Base-by-base conservation (phyloP, 257 asterid species). In the Forsythia suspensa region DNA sequence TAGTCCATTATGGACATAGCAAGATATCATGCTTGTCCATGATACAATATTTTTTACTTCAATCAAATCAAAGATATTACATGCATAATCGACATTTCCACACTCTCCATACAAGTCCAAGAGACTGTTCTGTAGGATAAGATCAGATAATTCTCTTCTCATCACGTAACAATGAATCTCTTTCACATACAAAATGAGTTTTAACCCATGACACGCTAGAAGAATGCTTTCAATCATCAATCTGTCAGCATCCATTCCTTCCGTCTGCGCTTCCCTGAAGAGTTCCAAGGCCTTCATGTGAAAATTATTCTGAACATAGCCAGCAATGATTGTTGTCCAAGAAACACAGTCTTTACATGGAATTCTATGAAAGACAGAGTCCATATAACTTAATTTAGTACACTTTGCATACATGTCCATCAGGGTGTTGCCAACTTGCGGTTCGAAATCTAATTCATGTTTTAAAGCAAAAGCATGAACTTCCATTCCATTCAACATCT, bases 401-500 rank as follows among this genome's bases (percentile, higher is more conserved):
- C 99, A 93, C 87, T 95, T 95, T n/a, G 91, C 95, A 76, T 95
- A 95, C 97, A 91, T 91, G 88, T 95, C 97, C 34, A 83, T 36
- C 36, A 95, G 89, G 48, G 97, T 87, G 87, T 91, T 95, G 1
- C 93, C 84, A 57, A 95, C 88, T 84, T 88, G 92, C 85, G 89
- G 82, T 79, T 88, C 88, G 55, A 80, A 20, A 51, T 85, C 96
- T 85, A 93, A 82, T 79, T 85, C 89, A 80, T 85, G 86, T 79
- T 86, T 91, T 81, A 93, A 29, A 65, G 95, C 89, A 83, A 78
- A 93, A 48, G 90, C 92, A 83, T 95, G 99, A 78, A 87, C 80
- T 84, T 93, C 94, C 91, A 79, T 88, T 80, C 98, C 97, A 4
- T 81, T 87, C 77, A 85, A 76, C 84, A 91, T 75, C 73, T 87